Evolutionary conservation across 2,329 filamentous ascomycete species (phyloP).

Genomic region (Lecanicillium sp.): DNA sequence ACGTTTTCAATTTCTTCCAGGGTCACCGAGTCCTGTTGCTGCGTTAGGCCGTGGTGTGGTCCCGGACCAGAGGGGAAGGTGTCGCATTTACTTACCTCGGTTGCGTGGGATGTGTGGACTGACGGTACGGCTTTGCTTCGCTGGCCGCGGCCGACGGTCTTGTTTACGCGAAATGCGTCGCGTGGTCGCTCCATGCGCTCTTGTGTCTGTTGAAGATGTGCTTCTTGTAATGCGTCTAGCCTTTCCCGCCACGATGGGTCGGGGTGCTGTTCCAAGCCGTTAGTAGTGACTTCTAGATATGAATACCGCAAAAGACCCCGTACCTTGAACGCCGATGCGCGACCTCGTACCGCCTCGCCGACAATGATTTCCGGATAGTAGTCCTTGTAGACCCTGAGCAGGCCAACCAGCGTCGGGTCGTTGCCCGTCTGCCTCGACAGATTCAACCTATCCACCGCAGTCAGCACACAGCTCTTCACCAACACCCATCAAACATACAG

Average conservation of each 20-base stretch:
- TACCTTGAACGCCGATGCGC: constrained; percentile 57
- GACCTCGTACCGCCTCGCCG: constrained; percentile 57
- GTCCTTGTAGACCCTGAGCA: constrained; percentile 80
- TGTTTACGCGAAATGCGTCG: constrained; percentile 58
- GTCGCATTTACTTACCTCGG: constrained; percentile 43
- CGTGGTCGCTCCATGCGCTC: constrained; percentile 29
- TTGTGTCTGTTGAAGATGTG: constrained; percentile 43
- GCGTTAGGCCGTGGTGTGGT: constrained; percentile 10
- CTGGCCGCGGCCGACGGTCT: constrained; percentile 30
- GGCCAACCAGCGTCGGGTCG: constrained; percentile 66
- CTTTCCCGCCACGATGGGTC: constrained; percentile 67
- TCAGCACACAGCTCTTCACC: not conserved
- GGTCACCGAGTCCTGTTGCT: constrained; percentile 58
- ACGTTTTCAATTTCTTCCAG: constrained; percentile 74
- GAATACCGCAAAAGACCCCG: not conserved
- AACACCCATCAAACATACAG: constrained; percentile 43
- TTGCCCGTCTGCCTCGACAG: constrained; percentile 58
- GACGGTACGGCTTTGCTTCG: constrained; percentile 49
- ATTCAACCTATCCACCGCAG: constrained; percentile 39
- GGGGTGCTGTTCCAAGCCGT: constrained; percentile 55
- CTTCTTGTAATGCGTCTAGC: constrained; percentile 60
- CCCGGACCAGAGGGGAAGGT: not conserved
- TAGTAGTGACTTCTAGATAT: constrained; percentile 19
- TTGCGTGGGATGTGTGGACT: constrained; percentile 68
- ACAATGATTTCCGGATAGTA: constrained; percentile 87